These are phyloP conservation scores for Fusarium goolgardi DNA, from an alignment of 2,329 filamentous ascomycete species.

Conservation along the genomic window DNA sequence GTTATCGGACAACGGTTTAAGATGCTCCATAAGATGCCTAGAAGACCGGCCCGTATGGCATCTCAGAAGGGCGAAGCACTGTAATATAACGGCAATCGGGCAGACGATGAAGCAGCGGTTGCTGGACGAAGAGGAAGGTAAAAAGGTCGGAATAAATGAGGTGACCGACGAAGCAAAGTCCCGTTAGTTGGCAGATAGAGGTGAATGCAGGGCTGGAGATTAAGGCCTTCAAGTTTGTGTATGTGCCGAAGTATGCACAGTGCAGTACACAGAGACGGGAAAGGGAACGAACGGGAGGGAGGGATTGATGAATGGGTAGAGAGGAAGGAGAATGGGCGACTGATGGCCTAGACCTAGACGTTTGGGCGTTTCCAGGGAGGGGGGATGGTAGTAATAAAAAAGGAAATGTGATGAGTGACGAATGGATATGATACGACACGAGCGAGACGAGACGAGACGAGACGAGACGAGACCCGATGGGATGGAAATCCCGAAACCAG, in stretches of 20 bases:
- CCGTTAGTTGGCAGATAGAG: conserved; percentile 13
- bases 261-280: conserved; percentile 20
- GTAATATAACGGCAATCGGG: background rate
- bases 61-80: conserved; percentile 33
- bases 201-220: conserved; percentile 20
- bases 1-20: conserved; percentile 38
- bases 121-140: conserved; percentile 3
- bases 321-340: conserved; percentile 46
- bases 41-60: conserved; percentile 41
- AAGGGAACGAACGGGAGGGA: conserved; percentile 33
- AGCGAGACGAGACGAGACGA: conserved; percentile 15
- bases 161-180: conserved; percentile 13
- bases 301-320: conserved; percentile 19
- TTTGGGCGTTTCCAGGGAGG: conserved; percentile 38
- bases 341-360: conserved; percentile 22
- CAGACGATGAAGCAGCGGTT: background rate
- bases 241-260: background rate
- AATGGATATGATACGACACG: conserved; percentile 5
- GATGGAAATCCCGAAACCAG: conserved; percentile 31
- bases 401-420: conserved; percentile 29
- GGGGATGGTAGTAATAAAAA: conserved; percentile 47
- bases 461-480: conserved; percentile 18
- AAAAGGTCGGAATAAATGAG: conserved; percentile 5
- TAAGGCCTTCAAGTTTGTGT: conserved; percentile 13
- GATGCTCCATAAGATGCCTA: conserved; percentile 42